These are phyloP conservation scores for Tubosaeta sp. DNA, from an alignment of 768 basidiomycete species.

Conservation along the genomic window DNA sequence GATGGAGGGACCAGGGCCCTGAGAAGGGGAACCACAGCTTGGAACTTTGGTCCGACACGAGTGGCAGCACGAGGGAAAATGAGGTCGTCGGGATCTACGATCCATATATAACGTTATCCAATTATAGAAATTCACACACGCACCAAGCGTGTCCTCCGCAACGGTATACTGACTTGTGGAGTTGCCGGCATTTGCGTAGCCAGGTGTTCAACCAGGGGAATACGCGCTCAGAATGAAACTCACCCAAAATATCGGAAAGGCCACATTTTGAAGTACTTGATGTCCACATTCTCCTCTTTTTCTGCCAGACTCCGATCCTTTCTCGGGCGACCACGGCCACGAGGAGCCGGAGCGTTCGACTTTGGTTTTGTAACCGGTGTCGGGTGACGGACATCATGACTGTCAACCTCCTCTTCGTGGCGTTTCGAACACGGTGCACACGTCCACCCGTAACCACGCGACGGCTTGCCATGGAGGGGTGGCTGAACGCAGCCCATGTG, in stretches of 20 bases:
- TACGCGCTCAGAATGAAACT: constrained; percentile 25
- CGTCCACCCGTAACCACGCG: constrained; percentile 96
- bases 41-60: constrained; percentile 85
- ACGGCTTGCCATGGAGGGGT: constrained; percentile 85
- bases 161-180: constrained; percentile 74
- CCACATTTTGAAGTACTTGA: constrained; percentile 89
- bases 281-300: constrained; percentile 69
- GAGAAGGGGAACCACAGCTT: constrained; percentile 51
- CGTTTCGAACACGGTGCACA: constrained; percentile 88
- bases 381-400: constrained; percentile 60
- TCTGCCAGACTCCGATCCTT: constrained; percentile 73
- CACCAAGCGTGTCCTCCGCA: constrained; percentile 88
- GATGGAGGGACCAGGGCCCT: constrained; percentile 26
- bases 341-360: constrained; percentile 67
- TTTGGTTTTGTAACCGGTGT: constrained; percentile 55
- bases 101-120: constrained; percentile 26
- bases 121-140: constrained; percentile 23
- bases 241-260: constrained; percentile 97
- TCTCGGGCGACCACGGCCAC: constrained; percentile 71
- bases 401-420: constrained; percentile 83
- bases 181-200: constrained; percentile 12
- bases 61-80: constrained; percentile 94
- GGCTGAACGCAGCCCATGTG: constrained; percentile 95
- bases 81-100: constrained; percentile 87
- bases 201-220: neutral